phyloP scores from a whole-genome alignment of 257 asterid genomes.

The Verbena officinalis region DNA sequence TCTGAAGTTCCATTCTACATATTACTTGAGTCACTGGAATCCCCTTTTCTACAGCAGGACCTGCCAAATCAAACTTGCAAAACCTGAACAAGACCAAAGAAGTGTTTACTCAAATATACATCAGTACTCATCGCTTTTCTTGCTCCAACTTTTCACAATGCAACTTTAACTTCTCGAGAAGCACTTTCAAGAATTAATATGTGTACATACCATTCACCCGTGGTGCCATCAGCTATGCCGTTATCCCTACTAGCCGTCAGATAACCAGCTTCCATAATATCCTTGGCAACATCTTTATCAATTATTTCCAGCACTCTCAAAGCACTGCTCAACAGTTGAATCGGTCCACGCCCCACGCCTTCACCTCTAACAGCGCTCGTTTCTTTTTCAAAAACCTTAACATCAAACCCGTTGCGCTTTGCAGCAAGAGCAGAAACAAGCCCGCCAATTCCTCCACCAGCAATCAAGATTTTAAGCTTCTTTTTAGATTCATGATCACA shows the following conservation, averaged over 20 bases:
- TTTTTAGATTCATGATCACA: neutral
- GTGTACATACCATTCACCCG: slow-evolving; percentile 71
- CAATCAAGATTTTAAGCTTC: slow-evolving; percentile 51
- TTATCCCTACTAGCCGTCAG: slow-evolving; percentile 55
- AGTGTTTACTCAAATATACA: too few relatives aligned
- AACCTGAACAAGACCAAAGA: slow-evolving; percentile 22
- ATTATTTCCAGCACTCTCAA: slow-evolving; percentile 60
- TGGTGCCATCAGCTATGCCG: slow-evolving; percentile 62
- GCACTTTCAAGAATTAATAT: too few relatives aligned
- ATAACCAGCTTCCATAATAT: slow-evolving; percentile 54
- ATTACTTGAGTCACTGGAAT: slow-evolving; percentile 27
- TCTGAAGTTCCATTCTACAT: slow-evolving; percentile 31
- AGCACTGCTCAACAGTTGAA: slow-evolving; percentile 65
- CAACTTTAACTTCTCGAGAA: neutral
- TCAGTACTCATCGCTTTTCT: too few relatives aligned
- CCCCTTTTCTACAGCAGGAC: slow-evolving; percentile 15
- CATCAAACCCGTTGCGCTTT: slow-evolving; percentile 57
- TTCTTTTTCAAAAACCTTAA: slow-evolving; percentile 61
- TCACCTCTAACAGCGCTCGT: slow-evolving; percentile 64
- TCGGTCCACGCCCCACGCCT: slow-evolving; percentile 63
- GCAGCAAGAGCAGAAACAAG: slow-evolving; percentile 66
- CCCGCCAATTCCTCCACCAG: slow-evolving; percentile 74
- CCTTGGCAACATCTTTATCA: slow-evolving; percentile 53
- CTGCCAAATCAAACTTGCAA: slow-evolving; percentile 2
- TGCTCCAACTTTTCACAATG: too few relatives aligned